Evolutionary conservation across 768 basidiomycete genomes (phyloP).

Genomic region (Termitomyces sp.): DNA sequence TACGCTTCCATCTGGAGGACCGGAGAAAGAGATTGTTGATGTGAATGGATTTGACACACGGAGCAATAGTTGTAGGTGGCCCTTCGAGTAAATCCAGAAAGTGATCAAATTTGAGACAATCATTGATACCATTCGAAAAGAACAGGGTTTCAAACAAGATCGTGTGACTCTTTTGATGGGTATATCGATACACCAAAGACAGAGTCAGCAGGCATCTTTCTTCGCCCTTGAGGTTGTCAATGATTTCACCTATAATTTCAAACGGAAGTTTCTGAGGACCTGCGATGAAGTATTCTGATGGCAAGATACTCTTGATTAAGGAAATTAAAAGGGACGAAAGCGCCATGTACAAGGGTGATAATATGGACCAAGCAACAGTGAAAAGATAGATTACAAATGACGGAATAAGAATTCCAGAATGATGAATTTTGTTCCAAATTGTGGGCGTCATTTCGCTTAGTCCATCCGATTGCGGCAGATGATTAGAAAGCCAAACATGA

Average conservation of each 20-base stretch:
- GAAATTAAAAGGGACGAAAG: no score
- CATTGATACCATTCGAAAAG: not conserved
- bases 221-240: not conserved
- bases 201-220: not conserved
- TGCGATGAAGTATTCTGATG: not conserved
- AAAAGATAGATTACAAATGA: no score
- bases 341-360: no score
- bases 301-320: not conserved
- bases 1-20: not conserved
- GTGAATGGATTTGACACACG: not conserved
- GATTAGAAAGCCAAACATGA: no score
- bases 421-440: no score
- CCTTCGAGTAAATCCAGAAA: slow-evolving; percentile 1
- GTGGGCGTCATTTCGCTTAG: no score
- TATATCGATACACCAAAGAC: not conserved
- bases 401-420: no score
- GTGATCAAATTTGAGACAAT: not conserved
- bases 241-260: not conserved
- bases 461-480: no score
- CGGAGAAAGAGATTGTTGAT: not conserved
- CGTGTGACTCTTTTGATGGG: not conserved
- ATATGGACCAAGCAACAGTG: no score
- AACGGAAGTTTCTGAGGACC: not conserved
- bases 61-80: not conserved
- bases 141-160: not conserved